Conservation (phyloP, 257 asterid species). For the Solanum phureja region DNA sequence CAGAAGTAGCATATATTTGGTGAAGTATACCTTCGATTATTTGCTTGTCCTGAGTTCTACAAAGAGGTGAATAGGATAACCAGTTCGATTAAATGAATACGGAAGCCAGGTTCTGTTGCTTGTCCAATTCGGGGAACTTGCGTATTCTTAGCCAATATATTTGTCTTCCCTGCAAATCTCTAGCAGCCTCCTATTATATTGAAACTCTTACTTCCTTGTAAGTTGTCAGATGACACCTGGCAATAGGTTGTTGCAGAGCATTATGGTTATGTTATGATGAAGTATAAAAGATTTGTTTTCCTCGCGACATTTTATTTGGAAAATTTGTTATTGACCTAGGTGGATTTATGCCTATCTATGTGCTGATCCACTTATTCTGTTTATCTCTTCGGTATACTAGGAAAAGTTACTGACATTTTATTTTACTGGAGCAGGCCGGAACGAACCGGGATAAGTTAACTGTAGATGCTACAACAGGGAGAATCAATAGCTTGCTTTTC, state of each 20-base stretch:
- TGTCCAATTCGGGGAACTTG: not conserved
- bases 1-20: not conserved
- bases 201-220: not conserved
- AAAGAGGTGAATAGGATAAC: not conserved
- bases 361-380: not conserved
- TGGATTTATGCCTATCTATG: not conserved
- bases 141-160: not conserved
- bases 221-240: not conserved
- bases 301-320: not conserved
- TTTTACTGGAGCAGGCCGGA: constrained; percentile 42
- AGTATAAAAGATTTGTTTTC: not conserved
- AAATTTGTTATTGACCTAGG: not conserved
- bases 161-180: not conserved
- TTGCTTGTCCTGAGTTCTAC: not conserved
- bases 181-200: not conserved
- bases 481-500: constrained; percentile 63
- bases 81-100: not conserved
- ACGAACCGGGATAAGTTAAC: constrained; percentile 63
- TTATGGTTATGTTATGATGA: not conserved
- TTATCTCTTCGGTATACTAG: not conserved
- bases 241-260: not conserved
- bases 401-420: not conserved
- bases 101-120: not conserved
- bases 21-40: not conserved
- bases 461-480: constrained; percentile 56